These are phyloP conservation scores for Pythium aphanidermatum DNA, from an alignment of 352 stramenopile species.

Conservation along the genomic window DNA sequence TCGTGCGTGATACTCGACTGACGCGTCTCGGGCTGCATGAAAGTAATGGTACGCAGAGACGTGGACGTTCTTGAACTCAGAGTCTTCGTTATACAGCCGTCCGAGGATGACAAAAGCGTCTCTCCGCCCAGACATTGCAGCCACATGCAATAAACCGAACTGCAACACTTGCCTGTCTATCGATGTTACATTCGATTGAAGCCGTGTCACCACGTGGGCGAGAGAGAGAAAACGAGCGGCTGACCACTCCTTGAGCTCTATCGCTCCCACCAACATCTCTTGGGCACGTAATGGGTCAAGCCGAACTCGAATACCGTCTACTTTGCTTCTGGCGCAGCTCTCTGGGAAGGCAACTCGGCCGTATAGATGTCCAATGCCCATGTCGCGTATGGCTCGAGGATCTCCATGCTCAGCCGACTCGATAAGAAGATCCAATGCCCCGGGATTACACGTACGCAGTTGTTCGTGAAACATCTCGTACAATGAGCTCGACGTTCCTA, in stretches of 20 bases:
- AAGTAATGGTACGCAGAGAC: slow-evolving; percentile 55
- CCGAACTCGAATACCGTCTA: slow-evolving; percentile 5
- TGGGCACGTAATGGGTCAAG: not conserved
- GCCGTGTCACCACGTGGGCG: not conserved
- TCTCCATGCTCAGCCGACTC: slow-evolving; percentile 16
- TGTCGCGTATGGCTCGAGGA: slow-evolving; percentile 1
- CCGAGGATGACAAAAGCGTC: slow-evolving; percentile 56
- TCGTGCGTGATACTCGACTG: slow-evolving; percentile 45
- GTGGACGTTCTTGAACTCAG: slow-evolving; percentile 20
- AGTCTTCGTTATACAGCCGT: slow-evolving; percentile 26
- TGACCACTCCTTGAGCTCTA: slow-evolving; percentile 1
- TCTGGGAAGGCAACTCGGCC: slow-evolving; percentile 7
- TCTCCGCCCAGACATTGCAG: slow-evolving; percentile 31
- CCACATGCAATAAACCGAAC: slow-evolving; percentile 42
- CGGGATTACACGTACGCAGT: slow-evolving; percentile 1
- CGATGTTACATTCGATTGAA: not conserved
- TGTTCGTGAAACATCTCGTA: no score
- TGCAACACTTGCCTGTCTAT: not conserved
- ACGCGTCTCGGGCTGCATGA: slow-evolving; percentile 40
- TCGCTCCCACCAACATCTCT: not conserved
- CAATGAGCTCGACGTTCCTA: not conserved
- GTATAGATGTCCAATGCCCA: slow-evolving; percentile 9
- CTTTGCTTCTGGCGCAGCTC: slow-evolving; percentile 1
- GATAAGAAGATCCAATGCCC: slow-evolving; percentile 9
- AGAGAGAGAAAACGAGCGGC: slow-evolving; percentile 4